Evolutionary conservation across 164 flowering plant species (phyloP).

Genomic region (Chloranthus sessilifolius): DNA sequence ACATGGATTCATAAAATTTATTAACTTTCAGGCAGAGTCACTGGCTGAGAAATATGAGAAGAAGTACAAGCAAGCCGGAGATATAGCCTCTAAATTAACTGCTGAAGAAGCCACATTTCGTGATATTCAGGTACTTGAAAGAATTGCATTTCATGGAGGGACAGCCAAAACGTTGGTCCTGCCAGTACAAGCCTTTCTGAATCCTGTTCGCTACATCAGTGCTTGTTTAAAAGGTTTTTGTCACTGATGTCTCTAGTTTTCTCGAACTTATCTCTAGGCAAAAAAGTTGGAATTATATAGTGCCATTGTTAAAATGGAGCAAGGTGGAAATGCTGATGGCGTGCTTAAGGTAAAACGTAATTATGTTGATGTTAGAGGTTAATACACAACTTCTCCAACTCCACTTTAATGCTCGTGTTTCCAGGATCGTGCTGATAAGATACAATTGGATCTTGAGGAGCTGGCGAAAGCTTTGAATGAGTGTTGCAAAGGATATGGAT

Average conservation of each 20-base stretch:
- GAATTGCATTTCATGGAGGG: too few relatives aligned
- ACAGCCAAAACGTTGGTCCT: too few relatives aligned
- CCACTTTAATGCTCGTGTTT: constrained; percentile 14
- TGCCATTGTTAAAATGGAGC: constrained; percentile 84
- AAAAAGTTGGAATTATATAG: constrained; percentile 73
- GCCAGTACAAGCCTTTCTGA: too few relatives aligned
- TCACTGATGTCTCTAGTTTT: too few relatives aligned
- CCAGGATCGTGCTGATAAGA: constrained; percentile 69
- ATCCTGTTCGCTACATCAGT: too few relatives aligned
- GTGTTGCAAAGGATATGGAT: constrained; percentile 89
- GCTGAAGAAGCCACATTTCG: constrained; percentile 90
- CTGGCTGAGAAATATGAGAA: constrained; percentile 90
- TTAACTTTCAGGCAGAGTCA: constrained; percentile 54
- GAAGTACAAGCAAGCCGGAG: constrained; percentile 88
- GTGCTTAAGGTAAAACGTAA: constrained; percentile 53
- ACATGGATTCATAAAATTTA: too few relatives aligned
- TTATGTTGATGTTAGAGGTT: neutral
- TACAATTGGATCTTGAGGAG: constrained; percentile 79
- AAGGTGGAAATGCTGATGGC: constrained; percentile 57
- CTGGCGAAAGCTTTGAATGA: constrained; percentile 74
- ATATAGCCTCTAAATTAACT: constrained; percentile 77
- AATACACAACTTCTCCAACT: constrained; percentile 3
- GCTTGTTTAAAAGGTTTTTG: too few relatives aligned
- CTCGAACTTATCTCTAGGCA: constrained; percentile 39
- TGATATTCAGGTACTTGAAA: constrained; percentile 66